These are phyloP conservation scores for Halophytophthora batemanensis DNA, from an alignment of 352 stramenopile genomes.

Conservation along the genomic window DNA sequence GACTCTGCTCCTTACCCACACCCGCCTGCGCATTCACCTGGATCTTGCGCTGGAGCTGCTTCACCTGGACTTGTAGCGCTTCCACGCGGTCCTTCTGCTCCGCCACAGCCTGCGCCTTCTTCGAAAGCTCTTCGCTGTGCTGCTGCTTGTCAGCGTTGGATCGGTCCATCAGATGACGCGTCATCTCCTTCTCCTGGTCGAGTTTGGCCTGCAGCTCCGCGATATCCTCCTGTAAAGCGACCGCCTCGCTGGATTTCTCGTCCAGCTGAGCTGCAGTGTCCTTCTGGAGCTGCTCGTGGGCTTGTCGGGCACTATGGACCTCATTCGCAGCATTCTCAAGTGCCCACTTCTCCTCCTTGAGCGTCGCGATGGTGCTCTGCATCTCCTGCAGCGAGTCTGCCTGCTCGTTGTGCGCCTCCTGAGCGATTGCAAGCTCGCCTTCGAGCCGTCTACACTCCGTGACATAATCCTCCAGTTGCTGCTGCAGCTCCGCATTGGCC, in stretches of 20 bases:
- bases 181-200: conserved; percentile 51
- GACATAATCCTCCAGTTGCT: conserved; percentile 23
- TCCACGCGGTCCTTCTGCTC: conserved; percentile 18
- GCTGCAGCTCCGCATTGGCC: conserved; percentile 21
- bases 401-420: conserved; percentile 54
- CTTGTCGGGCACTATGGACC: conserved; percentile 17
- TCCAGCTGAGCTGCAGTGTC: conserved; percentile 24
- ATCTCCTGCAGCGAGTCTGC: conserved; percentile 33
- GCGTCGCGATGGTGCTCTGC: conserved; percentile 31
- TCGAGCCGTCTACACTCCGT: conserved; percentile 24
- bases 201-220: conserved; percentile 59
- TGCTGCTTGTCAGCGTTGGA: conserved; percentile 26
- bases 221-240: conserved; percentile 48
- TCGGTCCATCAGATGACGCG: conserved; percentile 43
- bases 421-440: conserved; percentile 28
- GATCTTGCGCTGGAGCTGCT: conserved; percentile 31
- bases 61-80: conserved; percentile 32
- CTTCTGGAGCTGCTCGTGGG: conserved; percentile 38
- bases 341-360: conserved; percentile 27
- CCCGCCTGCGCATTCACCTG: conserved; percentile 35
- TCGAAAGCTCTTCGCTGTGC: conserved; percentile 13
- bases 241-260: conserved; percentile 29
- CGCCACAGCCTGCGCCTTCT: conserved; percentile 12
- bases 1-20: conserved; percentile 38
- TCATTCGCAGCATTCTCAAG: conserved; percentile 14